phyloP scores from a whole-genome alignment of 2,329 filamentous ascomycete genomes.

The Verticillium nubilum region DNA sequence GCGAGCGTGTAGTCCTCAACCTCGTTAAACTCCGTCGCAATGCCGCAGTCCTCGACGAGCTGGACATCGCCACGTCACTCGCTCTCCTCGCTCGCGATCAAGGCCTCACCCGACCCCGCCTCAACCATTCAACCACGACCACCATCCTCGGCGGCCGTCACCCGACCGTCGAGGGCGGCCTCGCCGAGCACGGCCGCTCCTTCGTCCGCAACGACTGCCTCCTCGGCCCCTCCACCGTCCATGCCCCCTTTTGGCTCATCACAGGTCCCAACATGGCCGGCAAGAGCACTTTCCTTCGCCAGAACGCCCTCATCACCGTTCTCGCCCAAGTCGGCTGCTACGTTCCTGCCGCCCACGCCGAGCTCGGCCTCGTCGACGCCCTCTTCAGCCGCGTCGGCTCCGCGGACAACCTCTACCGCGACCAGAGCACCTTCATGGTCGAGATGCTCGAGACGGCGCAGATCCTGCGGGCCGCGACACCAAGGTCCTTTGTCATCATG shows the following conservation, averaged over 20 bases:
- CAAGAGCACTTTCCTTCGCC: slow-evolving; percentile 91
- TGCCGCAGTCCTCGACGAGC: slow-evolving; percentile 84
- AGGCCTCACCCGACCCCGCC: slow-evolving; percentile 63
- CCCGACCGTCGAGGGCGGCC: slow-evolving; percentile 81
- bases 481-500: slow-evolving; percentile 91
- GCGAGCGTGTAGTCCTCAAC: slow-evolving; percentile 71
- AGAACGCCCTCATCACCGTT: slow-evolving; percentile 91
- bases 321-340: slow-evolving; percentile 90
- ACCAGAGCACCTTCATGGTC: slow-evolving; percentile 98
- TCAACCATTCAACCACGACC: slow-evolving; percentile 62
- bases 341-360: slow-evolving; percentile 81
- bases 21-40: slow-evolving; percentile 84
- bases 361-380: slow-evolving; percentile 89
- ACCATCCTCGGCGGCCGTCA: slow-evolving; percentile 83
- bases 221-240: slow-evolving; percentile 56
- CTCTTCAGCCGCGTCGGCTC: slow-evolving; percentile 92
- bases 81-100: slow-evolving; percentile 73
- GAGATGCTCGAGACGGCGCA: slow-evolving; percentile 96
- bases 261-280: slow-evolving; percentile 96
- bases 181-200: slow-evolving; percentile 70
- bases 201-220: slow-evolving; percentile 87
- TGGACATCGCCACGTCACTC: slow-evolving; percentile 86
- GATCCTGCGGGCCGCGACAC: slow-evolving; percentile 80
- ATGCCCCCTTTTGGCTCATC: slow-evolving; percentile 63
- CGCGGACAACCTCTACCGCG: slow-evolving; percentile 87